Conservation (phyloP, 306 rosid genomes). For the Citrullus mucosospermus region DNA sequence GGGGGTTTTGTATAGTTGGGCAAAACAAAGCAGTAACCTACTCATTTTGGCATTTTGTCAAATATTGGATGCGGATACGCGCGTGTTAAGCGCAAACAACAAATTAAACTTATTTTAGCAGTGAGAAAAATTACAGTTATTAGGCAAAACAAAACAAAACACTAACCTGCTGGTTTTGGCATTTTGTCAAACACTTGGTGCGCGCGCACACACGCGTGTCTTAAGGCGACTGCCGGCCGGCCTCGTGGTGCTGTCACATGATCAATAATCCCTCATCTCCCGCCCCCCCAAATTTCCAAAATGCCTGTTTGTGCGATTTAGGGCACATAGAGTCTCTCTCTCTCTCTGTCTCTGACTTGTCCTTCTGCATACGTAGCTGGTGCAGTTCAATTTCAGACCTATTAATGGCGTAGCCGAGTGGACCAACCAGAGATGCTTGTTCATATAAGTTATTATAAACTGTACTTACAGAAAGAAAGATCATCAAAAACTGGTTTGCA, state of each 20-base stretch:
- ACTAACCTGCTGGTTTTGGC: not conserved
- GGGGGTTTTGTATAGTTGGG: not conserved
- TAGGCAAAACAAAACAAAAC: not conserved
- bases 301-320: not conserved
- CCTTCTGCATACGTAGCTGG: not conserved
- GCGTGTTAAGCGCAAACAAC: slow-evolving; percentile 23
- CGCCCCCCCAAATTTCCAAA: not conserved
- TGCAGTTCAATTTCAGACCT: not conserved
- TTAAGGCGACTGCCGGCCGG: slow-evolving; percentile 55
- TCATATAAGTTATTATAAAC: not conserved
- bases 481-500: not conserved
- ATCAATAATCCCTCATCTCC: not conserved
- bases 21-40: not conserved
- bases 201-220: slow-evolving; percentile 54
- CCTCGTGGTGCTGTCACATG: slow-evolving; percentile 17
- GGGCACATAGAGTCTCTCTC: not conserved
- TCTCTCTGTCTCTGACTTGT: not conserved
- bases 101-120: not conserved
- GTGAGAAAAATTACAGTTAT: not conserved
- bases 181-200: slow-evolving; percentile 25
- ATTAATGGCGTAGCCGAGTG: not conserved
- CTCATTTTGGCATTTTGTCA: slow-evolving; percentile 1
- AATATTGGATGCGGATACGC: slow-evolving; percentile 35
- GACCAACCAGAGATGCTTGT: not conserved
- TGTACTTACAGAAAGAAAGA: not conserved